A percentile compares a stretch with the other conserved stretches of the same genome.
Conservation (phyloP, 352 stramenopile genomes). For the Discostella stelligera region DNA sequence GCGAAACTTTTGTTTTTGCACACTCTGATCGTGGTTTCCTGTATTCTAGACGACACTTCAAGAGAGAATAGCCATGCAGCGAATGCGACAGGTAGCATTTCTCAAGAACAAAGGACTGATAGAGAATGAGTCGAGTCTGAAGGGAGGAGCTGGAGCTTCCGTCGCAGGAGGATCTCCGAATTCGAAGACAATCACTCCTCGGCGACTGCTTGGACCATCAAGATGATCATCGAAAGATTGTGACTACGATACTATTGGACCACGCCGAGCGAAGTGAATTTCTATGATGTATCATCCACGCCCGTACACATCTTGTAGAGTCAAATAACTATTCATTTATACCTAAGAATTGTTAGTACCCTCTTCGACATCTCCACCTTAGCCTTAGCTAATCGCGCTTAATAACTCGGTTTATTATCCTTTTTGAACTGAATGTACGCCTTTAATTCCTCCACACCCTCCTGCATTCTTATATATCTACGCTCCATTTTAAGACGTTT, state of each 20-base stretch:
- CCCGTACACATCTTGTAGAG: not conserved
- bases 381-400: not conserved
- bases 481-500: conserved; percentile 54
- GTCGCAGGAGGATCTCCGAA: conserved; percentile 17
- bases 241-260: too few species aligned
- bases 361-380: not conserved
- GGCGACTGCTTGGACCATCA: conserved; percentile 3
- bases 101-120: conserved; percentile 72
- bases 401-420: conserved; percentile 38
- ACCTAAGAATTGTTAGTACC: not conserved
- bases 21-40: not conserved
- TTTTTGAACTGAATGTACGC: conserved; percentile 67
- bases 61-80: conserved; percentile 56
- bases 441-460: conserved; percentile 59
- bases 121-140: conserved; percentile 51
- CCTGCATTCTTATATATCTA: conserved; percentile 56
- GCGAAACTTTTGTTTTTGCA: conserved; percentile 5
- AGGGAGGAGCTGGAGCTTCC: conserved; percentile 44
- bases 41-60: conserved; percentile 28
- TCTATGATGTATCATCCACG: not conserved
- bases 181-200: conserved; percentile 10
- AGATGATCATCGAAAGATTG: conserved; percentile 1
- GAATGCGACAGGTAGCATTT: conserved; percentile 69
- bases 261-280: not conserved
- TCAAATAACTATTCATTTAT: not conserved